Conservation (phyloP, 2,329 filamentous ascomycete species). For the Shiraia sp. region DNA sequence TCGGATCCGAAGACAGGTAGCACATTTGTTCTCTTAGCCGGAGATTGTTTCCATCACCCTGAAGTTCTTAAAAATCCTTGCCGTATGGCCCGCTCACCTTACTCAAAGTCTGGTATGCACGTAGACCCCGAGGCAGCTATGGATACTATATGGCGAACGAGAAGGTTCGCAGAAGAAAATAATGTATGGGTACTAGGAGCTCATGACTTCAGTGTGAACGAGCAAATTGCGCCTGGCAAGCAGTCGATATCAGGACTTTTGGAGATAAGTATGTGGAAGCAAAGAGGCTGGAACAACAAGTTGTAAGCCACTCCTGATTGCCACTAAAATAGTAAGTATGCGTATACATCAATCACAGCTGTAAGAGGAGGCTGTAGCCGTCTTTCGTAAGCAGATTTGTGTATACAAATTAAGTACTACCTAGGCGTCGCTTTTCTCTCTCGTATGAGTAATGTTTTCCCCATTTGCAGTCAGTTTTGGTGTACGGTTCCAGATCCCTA, state of each 20-base stretch:
- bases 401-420: too few relatives aligned
- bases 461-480: too few relatives aligned
- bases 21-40: slow-evolving; percentile 36
- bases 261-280: slow-evolving; percentile 27
- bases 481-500: too few relatives aligned
- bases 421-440: too few relatives aligned
- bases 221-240: slow-evolving; percentile 20
- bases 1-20: slow-evolving; percentile 6
- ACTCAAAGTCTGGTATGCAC: slow-evolving; percentile 34
- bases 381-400: too few relatives aligned
- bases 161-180: slow-evolving; percentile 20
- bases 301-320: neutral
- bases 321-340: too few relatives aligned
- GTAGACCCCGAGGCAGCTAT: slow-evolving; percentile 31
- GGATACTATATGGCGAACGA: slow-evolving; percentile 30
- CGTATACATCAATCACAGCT: too few relatives aligned
- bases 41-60: slow-evolving; percentile 39
- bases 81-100: slow-evolving; percentile 34
- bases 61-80: slow-evolving; percentile 30
- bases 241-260: slow-evolving; percentile 31
- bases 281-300: slow-evolving; percentile 30
- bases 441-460: too few relatives aligned
- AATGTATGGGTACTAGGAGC: slow-evolving; percentile 39
- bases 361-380: too few relatives aligned
- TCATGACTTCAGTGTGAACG: slow-evolving; percentile 35